Percentiles rank a stretch among this genome's conserved stretches.
Evolutionary conservation across 2,329 filamentous ascomycete genomes (phyloP).

Genomic region (Penicillium brasilianum): DNA sequence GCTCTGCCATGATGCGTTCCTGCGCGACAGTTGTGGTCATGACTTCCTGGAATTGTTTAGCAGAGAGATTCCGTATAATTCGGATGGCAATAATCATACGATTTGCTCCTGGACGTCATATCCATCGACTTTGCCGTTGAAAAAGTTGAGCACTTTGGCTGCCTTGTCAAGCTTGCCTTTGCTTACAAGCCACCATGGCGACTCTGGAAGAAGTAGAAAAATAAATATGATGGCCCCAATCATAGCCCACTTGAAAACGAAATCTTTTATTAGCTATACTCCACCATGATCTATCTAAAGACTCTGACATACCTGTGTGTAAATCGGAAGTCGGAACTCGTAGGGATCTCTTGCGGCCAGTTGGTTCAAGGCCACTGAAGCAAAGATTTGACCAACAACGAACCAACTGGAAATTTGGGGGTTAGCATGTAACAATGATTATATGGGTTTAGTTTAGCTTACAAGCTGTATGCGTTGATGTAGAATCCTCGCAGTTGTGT

Average conservation of each 20-base stretch:
- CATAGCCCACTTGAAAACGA: constrained; percentile 48
- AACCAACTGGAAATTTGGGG: constrained; percentile 43
- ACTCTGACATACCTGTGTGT: constrained; percentile 44
- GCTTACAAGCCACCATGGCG: constrained; percentile 48
- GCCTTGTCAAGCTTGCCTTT: constrained; percentile 41
- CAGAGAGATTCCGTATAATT: background rate
- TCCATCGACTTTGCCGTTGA: constrained; percentile 38
- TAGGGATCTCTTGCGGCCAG: constrained; percentile 39
- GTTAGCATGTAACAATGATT: background rate
- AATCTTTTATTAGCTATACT: background rate
- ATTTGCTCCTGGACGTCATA: constrained; percentile 43
- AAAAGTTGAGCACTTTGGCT: constrained; percentile 34
- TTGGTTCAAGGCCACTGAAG: constrained; percentile 48
- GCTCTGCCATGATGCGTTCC: constrained; percentile 40
- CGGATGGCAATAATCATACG: constrained; percentile 20
- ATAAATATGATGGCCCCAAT: constrained; percentile 49
- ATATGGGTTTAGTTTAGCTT: constrained; percentile 9
- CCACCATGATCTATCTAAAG: background rate
- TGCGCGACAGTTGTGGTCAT: constrained; percentile 43
- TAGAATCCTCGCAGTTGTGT: constrained; percentile 48
- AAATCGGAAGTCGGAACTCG: constrained; percentile 49
- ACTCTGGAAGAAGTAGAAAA: constrained; percentile 42
- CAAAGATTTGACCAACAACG: constrained; percentile 51
- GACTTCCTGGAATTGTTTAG: constrained; percentile 30
- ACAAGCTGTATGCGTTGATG: constrained; percentile 50